Percentiles rank a stretch among this genome's conserved stretches.
Conservation (phyloP, 108 stramenopile genomes). For the Cylindrotheca closterium region DNA sequence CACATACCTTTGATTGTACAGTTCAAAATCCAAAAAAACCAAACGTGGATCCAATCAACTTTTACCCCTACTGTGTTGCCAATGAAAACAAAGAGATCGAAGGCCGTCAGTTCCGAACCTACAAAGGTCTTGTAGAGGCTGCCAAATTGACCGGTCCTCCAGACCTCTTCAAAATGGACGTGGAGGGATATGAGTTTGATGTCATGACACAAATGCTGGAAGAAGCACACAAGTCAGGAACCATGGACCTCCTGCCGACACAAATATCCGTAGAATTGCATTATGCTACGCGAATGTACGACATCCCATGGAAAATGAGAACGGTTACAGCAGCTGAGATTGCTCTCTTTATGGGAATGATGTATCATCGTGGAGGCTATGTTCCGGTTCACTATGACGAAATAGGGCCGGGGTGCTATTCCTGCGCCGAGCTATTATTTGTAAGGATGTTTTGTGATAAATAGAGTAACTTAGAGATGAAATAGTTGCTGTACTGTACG, state of each 20-base stretch:
- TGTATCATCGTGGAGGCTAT: conserved; percentile 42
- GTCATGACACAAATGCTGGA: conserved; percentile 32
- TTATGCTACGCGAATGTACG: conserved; percentile 45
- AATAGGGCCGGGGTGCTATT: neutral
- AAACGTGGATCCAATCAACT: conserved; percentile 7
- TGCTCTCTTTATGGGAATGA: conserved; percentile 26
- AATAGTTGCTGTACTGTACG: too few species aligned
- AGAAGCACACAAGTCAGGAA: neutral
- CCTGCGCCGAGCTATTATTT: neutral
- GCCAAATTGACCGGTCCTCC: conserved; percentile 21
- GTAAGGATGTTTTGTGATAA: neutral
- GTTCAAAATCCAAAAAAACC: conserved; percentile 18
- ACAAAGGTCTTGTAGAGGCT: neutral
- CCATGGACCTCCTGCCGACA: neutral
- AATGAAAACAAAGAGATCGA: neutral
- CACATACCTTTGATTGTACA: conserved; percentile 51
- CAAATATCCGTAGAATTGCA: conserved; percentile 51
- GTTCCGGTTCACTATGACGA: conserved; percentile 14
- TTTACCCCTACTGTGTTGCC: conserved; percentile 28
- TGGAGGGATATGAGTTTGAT: conserved; percentile 46
- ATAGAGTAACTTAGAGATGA: too few species aligned
- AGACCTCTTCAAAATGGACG: conserved; percentile 41
- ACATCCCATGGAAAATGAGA: conserved; percentile 36
- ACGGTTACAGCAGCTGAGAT: conserved; percentile 31
- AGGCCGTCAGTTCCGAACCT: neutral